Base-by-base conservation (phyloP, 371 early-diverging fungal species). In the Fennellomyces sp. region DNA sequence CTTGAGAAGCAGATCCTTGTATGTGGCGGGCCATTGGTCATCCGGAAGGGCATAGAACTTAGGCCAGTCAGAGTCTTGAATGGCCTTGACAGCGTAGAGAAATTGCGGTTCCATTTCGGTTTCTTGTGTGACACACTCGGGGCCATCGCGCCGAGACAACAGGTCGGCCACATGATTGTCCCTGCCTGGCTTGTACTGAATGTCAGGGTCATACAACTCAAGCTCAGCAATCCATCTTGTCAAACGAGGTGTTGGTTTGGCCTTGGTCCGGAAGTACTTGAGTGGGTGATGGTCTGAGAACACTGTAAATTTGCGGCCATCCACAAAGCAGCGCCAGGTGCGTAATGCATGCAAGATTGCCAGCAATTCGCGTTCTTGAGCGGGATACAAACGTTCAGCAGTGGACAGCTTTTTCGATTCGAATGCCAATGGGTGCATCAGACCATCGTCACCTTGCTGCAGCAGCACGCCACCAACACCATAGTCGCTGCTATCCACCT, bases 321-420 rank as follows among this genome's bases (percentile, higher is more conserved):
- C 66, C 15, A 71, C 52, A 7, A 68, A 70, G 23, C 66, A 68
- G 0, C 76, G 64, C 78, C 77, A 77, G 0, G 52, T 48, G 3
- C 65, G 10, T 28, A 78, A 52, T 0, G 73, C 73, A 53, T 68
- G 66, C 0, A 76, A 21, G 3, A 76, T 73, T n/a, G 66, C 75
- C 1, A 71, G 54, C 2, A 78, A 45, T 58, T 75, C 79, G 5
- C 78, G 81, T 35, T 76, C 70, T 57, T 76, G 71, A 0, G 71
- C 69, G 3, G 72, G 70, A 62, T 67, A 64, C 8, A 63, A 61
- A 1, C 52, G 8, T 28, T 52, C 31, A 0, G 31, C 31, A 8
- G 31, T 5, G 13, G 61, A 47, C 5, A 81, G 45, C 27, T 54
- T 41, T 26, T 56, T 42, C 1, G 73, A 76, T 12, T 54, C 55